Evolutionary conservation across 2,329 filamentous ascomycete species (phyloP).

Genomic region (Pseudocercospora musae): DNA sequence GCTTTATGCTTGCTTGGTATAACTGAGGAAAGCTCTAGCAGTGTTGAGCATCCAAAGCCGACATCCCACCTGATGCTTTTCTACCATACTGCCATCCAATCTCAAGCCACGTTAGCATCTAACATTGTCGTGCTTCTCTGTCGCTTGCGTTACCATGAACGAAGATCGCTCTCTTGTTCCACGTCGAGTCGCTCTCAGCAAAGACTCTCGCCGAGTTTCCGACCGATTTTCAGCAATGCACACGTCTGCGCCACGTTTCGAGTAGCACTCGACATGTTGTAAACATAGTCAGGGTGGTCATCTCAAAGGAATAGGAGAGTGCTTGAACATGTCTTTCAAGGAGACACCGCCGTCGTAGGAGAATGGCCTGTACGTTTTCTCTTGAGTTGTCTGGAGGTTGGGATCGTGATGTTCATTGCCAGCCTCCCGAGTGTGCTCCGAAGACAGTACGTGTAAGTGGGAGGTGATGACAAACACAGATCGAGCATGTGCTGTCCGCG

Average conservation of each 20-base stretch:
- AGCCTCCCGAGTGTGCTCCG: neutral
- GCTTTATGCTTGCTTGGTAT: neutral
- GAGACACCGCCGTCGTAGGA: neutral
- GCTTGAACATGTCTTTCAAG: neutral
- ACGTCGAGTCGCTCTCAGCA: neutral
- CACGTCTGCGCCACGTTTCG: neutral
- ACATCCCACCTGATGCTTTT: neutral
- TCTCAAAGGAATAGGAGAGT: neutral
- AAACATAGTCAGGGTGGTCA: neutral
- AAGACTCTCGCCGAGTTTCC: neutral
- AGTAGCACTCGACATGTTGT: neutral
- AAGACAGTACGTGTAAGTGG: neutral
- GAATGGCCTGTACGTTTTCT: neutral
- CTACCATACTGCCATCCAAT: neutral
- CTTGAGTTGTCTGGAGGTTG: neutral
- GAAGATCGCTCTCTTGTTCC: neutral
- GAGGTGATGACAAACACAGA: neutral
- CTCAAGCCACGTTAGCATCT: neutral
- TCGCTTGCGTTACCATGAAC: neutral
- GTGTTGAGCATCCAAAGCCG: neutral
- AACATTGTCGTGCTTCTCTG: neutral
- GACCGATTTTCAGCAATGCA: neutral
- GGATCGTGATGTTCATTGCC: neutral
- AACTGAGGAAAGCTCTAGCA: neutral
- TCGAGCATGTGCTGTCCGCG: neutral